Evolutionary conservation across 352 stramenopile genomes (phyloP), one percentile per base, ranked within the genome.

Genomic region (Stramenopiles sp.): DNA sequence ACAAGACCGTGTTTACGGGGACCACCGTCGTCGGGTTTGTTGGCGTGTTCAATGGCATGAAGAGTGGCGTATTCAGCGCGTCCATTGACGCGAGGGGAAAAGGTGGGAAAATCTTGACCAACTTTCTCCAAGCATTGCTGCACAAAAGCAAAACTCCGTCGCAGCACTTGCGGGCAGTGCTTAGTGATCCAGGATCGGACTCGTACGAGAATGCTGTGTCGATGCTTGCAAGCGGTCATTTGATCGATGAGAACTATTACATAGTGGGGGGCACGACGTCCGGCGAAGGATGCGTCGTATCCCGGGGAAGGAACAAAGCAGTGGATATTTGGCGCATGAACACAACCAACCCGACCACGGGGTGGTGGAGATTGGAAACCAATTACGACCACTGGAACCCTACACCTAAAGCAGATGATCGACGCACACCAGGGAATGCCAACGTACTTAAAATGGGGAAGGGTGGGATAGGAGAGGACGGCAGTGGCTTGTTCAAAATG

Each of bases 241-340:
- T 77, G 2, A 68, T 77, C 18, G 74, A 77, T 71, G 74, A 77
- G 31, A 71, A 35, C 12, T 77, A 77, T 71, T 77, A 75, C 74
- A 77, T 77, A 32, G 37, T 77, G 30, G 74, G 74, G 6, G 74
- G 74, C 2, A 35, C 31, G n/a, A 77, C 32, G 2, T 4, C 6
- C n/a, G 37, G 34, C 2, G 36, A 77, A 43, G 74, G 74, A 1
- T 43, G 53, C 18, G 63, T 77, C 6, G 37, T 77, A 2, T 68
- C 74, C 6, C 49, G 74, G 4, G 63, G n/a, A 18, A 34, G 74
- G 37, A 77, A 77, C 63, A 49, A 35, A 63, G 18, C 73, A 49
- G 43, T 77, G 31, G 63, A 77, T 73, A 68, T 73, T 32, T 75
- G 74, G 74, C 37, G n/a, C 2, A 68, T 77, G 53, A 73, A 77